Evolutionary conservation across 2,329 filamentous ascomycete species (phyloP).

Genomic region (Ophiostoma novo-ulmi): DNA sequence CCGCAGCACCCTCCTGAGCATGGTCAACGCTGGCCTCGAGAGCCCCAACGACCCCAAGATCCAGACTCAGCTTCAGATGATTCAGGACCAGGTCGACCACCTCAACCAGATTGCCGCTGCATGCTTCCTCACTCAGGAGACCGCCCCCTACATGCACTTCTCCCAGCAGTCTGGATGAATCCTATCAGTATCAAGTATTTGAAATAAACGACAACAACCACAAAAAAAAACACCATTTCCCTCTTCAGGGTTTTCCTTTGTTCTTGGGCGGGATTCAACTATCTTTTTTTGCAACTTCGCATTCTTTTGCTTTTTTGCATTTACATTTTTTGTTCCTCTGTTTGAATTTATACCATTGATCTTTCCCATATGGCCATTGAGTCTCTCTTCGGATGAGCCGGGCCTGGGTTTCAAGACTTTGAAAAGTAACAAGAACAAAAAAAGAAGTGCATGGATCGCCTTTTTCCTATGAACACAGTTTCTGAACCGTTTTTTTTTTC

Average conservation of each 20-base stretch:
- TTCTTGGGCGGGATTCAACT: conserved; percentile 7
- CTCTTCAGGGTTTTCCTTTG: background rate
- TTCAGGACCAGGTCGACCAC: conserved; percentile 46
- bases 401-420: background rate
- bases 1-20: conserved; percentile 57
- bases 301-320: background rate
- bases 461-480: background rate
- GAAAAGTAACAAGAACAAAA: background rate
- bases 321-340: background rate
- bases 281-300: background rate
- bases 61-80: conserved; percentile 49
- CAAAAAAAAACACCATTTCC: background rate
- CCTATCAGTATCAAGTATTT: background rate
- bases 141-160: conserved; percentile 26
- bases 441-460: background rate
- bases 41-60: conserved; percentile 50
- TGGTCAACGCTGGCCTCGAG: conserved; percentile 45
- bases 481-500: background rate
- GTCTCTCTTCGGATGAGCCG: background rate
- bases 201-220: background rate
- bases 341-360: background rate
- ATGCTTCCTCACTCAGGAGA: conserved; percentile 23
- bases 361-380: background rate
- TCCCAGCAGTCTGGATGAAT: conserved; percentile 24
- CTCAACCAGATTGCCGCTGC: conserved; percentile 45